Evolutionary conservation across 2,329 filamentous ascomycete species (phyloP), one percentile per base, ranked within the genome.

Genomic region (Cladorrhinum sp.): DNA sequence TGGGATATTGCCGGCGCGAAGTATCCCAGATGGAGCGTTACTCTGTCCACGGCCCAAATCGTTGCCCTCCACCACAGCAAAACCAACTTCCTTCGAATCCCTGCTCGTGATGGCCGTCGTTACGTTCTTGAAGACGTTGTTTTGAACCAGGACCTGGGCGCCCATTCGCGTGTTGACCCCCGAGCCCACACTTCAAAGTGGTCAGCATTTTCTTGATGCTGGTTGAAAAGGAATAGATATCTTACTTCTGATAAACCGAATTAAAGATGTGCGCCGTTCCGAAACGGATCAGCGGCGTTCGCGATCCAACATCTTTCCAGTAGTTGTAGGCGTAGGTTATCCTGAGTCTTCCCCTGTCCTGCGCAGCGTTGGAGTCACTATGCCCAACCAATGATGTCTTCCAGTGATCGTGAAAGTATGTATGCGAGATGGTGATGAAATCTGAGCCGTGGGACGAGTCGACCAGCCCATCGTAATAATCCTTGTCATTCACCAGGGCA

Each of bases 251-350:
- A 59, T 64, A 68, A 21, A 58, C 60, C 16, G 62, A 67, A 59
- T 72, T 73, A 70, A 69, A 79, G 68, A 80, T 72, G 74, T 90
- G 87, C 10, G 77, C 85, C 48, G 83, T 88, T 26, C 86, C 87
- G 75, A 89, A 90, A 66, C 86, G 85, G 71, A 88, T 71, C 2
- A 81, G 84, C 3, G 87, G 87, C 0, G 75, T 77, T 59, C 87
- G 86, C 7, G 82, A 86, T 79, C 87, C 85, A 71, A 88, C 73
- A 77, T 88, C 87, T 66, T 71, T 69, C 79, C 80, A 89, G 77
- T 83, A 78, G 81, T 89, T 89, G 79, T 88, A 83, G 75, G 81
- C 80, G 72, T 86, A 87, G 59, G 87, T 89, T 58, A 90, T 77
- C 70, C 77, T 82, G 51, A 89, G 78, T 70, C 86, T 78, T 65